Evolutionary conservation across 345 rosid species (phyloP).

Genomic region (Carallia pectinifolia): DNA sequence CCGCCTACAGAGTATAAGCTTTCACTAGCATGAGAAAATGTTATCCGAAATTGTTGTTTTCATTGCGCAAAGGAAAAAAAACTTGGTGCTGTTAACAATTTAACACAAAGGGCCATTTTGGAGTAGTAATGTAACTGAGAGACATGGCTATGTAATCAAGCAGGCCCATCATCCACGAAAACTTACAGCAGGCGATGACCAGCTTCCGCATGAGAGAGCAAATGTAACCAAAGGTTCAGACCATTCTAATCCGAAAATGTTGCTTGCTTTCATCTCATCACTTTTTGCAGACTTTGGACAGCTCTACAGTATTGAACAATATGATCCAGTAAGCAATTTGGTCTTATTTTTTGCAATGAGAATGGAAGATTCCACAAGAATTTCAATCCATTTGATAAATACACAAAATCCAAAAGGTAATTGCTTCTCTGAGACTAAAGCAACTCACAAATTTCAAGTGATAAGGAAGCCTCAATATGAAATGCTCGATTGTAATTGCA

Average conservation of each 20-base stretch:
- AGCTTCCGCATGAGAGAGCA: conserved; percentile 89
- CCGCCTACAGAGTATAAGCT: too few species aligned
- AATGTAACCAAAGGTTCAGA: conserved; percentile 88
- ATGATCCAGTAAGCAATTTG: neutral
- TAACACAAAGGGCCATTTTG: neutral
- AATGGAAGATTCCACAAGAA: neutral
- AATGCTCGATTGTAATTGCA: conserved; percentile 87
- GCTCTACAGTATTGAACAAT: conserved; percentile 37
- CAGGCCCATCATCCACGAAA: neutral
- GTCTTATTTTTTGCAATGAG: neutral
- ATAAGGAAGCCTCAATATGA: conserved; percentile 86
- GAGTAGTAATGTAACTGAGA: neutral
- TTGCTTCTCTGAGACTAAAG: neutral
- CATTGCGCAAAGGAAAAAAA: neutral
- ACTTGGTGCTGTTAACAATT: neutral
- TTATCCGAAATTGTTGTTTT: too few species aligned
- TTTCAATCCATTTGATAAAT: neutral
- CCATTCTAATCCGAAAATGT: conserved; percentile 73
- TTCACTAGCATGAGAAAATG: too few species aligned
- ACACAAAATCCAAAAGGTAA: neutral
- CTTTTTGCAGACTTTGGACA: conserved; percentile 67
- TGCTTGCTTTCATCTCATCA: conserved; percentile 65
- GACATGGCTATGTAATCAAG: neutral
- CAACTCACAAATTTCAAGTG: conserved; percentile 79
- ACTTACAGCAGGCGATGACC: conserved; percentile 95